Conservation (phyloP, 225 moss, liverwort and hornwort genomes). For the Polytrichum formosum region DNA sequence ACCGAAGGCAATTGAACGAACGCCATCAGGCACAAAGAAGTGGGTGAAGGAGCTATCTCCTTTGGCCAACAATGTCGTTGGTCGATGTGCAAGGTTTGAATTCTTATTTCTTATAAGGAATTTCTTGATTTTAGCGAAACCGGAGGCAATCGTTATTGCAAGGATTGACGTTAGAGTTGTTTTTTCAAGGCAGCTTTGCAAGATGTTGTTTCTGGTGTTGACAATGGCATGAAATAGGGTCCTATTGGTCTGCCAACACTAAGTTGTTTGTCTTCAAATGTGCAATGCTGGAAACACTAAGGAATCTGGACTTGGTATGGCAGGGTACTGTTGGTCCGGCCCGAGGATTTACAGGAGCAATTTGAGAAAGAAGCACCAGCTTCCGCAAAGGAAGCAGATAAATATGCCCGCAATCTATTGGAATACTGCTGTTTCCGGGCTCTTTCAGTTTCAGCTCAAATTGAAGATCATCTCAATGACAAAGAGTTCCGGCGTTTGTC, state of each 20-base stretch:
- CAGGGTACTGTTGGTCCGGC: slow-evolving; percentile 67
- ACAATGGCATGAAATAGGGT: too few species aligned
- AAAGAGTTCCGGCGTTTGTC: slow-evolving; percentile 73
- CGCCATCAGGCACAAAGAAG: slow-evolving; percentile 67
- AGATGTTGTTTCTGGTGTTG: too few species aligned
- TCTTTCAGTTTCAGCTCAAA: slow-evolving; percentile 76
- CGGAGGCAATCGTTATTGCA: too few species aligned
- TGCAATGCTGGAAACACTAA: too few species aligned
- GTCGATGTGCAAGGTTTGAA: slow-evolving; percentile 73
- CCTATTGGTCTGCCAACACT: too few species aligned
- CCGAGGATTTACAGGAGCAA: slow-evolving; percentile 77
- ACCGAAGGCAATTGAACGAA: slow-evolving; percentile 53
- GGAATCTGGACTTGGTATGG: background rate
- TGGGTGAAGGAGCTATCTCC: slow-evolving; percentile 90
- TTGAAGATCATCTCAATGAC: slow-evolving; percentile 67
- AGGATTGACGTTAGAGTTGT: too few species aligned
- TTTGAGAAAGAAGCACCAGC: slow-evolving; percentile 72
- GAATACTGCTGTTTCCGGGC: slow-evolving; percentile 85
- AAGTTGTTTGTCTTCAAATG: too few species aligned
- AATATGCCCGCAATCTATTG: slow-evolving; percentile 78
- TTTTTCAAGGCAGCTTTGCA: too few species aligned
- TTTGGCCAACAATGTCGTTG: slow-evolving; percentile 76
- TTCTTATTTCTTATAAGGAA: too few species aligned
- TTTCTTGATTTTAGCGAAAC: too few species aligned
- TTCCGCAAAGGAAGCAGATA: slow-evolving; percentile 42